Evolutionary conservation across 805 yeast genomes (phyloP), one percentile per base, ranked within the genome.

Genomic region (Tetrapisispora taiwanensis): DNA sequence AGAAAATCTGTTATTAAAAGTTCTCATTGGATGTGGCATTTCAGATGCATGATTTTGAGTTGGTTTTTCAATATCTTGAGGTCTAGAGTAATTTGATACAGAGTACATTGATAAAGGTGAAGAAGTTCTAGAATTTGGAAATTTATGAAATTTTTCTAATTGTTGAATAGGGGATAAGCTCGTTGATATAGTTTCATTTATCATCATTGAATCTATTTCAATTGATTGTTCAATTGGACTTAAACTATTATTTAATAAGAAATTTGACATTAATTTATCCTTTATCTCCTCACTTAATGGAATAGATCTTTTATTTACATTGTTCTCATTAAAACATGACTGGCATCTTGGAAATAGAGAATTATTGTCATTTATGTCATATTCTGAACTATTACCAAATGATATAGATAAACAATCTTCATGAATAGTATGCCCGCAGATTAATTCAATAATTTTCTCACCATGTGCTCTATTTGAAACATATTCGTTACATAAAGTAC

Each of bases 381-480:
- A 30, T 22, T 37, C 46, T 4, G 39, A 17, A 17, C 50, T 28
- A 19, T 39, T 45, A 4, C 63, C 69, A 53, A 71, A 55, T 19
- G 66, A 66, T 7, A 76, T 55, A 3, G 62, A 46, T 14, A 78
- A 65, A 54, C 87, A 80, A 44, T 77, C 76, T 42, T 76, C 79
- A 55, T 80, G 87, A 33, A 71, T 65, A 36, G 65, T 58, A 54
- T 79, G 84, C 1, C 71, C 74, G 60, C 87, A 80, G 33, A 58
- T 58, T 28, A 79, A 61, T 45, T 70, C 71, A 13, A 79, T 59
- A 1, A 76, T 58, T 37, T 63, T 67, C 51, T 72, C 80, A 10
- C 70, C 65, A 17, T 59, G 59, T 24, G 73, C 61, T 39, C 71
- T 73, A 26, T 70, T 67, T 15, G 68, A 66, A 4, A 78, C 57